Conservation (phyloP, 1,284 basidiomycete genomes). For the Ustilago loliicola region DNA sequence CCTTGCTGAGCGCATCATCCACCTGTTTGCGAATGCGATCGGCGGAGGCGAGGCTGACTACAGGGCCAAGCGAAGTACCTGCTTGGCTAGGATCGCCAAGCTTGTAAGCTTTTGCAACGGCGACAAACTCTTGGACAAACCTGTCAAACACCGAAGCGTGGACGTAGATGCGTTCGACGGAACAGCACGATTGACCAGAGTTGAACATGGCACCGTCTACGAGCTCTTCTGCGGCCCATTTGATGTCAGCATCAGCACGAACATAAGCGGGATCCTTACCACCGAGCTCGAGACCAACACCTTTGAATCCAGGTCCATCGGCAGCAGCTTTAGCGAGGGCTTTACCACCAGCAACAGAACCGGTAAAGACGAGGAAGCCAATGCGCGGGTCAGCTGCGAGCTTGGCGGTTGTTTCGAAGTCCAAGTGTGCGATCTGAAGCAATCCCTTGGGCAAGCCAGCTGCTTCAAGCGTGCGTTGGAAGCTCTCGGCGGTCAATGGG, state of each 20-base stretch:
- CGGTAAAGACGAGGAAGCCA: slow-evolving; percentile 90
- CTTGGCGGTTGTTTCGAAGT: slow-evolving; percentile 77
- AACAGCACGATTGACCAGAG: slow-evolving; percentile 92
- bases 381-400: slow-evolving; percentile 79
- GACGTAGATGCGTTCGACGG: slow-evolving; percentile 91
- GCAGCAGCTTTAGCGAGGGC: slow-evolving; percentile 78
- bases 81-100: slow-evolving; percentile 85
- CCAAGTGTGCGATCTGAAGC: slow-evolving; percentile 84
- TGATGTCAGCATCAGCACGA: slow-evolving; percentile 82
- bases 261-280: slow-evolving; percentile 98
- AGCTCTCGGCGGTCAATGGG: slow-evolving; percentile 85
- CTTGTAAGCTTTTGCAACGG: slow-evolving; percentile 82
- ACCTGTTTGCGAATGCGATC: slow-evolving; percentile 87
- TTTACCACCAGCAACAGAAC: slow-evolving; percentile 80
- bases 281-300: slow-evolving; percentile 80
- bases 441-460: slow-evolving; percentile 84
- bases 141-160: slow-evolving; percentile 84
- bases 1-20: slow-evolving; percentile 75
- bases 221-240: slow-evolving; percentile 85
- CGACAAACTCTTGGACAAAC: slow-evolving; percentile 83
- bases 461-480: slow-evolving; percentile 78
- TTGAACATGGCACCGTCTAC: slow-evolving; percentile 97
- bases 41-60: slow-evolving; percentile 87
- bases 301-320: slow-evolving; percentile 78
- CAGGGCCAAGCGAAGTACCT: slow-evolving; percentile 86